Base-by-base conservation (phyloP, 352 stramenopile genomes). In the Pythium scleroteichum region DNA sequence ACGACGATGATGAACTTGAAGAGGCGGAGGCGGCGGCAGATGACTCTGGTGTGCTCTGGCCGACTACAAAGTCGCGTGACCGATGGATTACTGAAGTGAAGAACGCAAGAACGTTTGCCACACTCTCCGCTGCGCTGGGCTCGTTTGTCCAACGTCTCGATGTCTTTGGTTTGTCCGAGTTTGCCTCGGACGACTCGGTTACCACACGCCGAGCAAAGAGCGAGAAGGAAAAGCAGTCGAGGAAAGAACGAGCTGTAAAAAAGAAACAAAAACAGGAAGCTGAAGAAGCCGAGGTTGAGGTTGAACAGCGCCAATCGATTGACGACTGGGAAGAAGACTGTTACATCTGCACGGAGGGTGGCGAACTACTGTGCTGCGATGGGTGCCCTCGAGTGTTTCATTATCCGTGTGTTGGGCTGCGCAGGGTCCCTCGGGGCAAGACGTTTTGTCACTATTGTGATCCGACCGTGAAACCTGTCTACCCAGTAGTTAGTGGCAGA, bases 361-460 rank as follows among this genome's bases (percentile, higher is more conserved):
- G 91, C 24, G 84, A 96, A 62, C 38, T 98, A 19, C 62, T 97
- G 23, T 95, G 85, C 56, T 98, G 95, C 55, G 89, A 95, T 42
- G 88, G 85, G 26, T 98, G 95, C 58, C 90, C 89, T 10, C 77
- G 90, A 33, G 84, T 96, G 9, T 98, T 97, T 70, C 95, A 98
- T 66, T 75, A 83, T 38, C 74, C 85, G 17, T 98, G 95, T 50
- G 72, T 92, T 33, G 73, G 76, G 17, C 56, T 92, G n/a, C 78
- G 85, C 5, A 82, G 87, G 39, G 76, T 94, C 3, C 87, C 87
- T n/a, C 69, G 87, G 0, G 87, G 87, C 13, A 95, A 95, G 55
- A 94, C 80, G 6, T 95, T 93, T 54, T 95, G 87, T 49, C 82
- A 93, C 41, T 63, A 81, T 35, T 95, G 87, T 39, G 84, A 94